phyloP scores from a whole-genome alignment of 257 asterid genomes.

The Solanum dulcamara region DNA sequence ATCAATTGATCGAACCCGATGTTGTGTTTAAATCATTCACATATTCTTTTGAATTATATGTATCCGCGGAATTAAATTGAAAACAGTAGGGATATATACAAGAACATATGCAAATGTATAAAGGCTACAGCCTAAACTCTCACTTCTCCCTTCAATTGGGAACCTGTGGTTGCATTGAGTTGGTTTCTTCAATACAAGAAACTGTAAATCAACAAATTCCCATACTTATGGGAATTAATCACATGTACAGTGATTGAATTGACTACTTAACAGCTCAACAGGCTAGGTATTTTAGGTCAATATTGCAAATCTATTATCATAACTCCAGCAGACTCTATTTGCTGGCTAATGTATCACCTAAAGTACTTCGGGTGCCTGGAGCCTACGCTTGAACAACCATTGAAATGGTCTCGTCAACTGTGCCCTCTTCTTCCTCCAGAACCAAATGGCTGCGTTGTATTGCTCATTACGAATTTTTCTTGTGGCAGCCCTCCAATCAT shows the following conservation, averaged over 20 bases:
- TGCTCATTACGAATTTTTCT: slow-evolving; percentile 66
- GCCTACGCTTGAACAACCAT: slow-evolving; percentile 45
- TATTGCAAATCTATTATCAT: background rate
- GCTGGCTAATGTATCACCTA: background rate
- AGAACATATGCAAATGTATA: background rate
- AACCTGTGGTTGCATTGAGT: background rate
- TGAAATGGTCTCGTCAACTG: slow-evolving; percentile 50
- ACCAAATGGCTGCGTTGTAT: slow-evolving; percentile 80
- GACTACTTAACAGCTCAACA: background rate
- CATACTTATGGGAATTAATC: background rate
- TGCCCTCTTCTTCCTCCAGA: slow-evolving; percentile 76
- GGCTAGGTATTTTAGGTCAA: background rate
- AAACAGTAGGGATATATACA: background rate
- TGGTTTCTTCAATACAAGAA: background rate
- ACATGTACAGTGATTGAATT: background rate
- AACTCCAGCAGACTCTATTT: background rate
- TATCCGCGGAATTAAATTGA: background rate
- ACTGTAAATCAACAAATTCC: background rate
- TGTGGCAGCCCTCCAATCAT: slow-evolving; percentile 95
- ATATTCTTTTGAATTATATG: background rate
- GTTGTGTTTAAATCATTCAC: background rate
- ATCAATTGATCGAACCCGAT: background rate
- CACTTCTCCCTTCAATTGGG: too few relatives aligned
- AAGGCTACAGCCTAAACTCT: too few relatives aligned
- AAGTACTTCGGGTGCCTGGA: slow-evolving; percentile 21